phyloP scores from a whole-genome alignment of 257 asterid species.

The Solanum chmielewskii region DNA sequence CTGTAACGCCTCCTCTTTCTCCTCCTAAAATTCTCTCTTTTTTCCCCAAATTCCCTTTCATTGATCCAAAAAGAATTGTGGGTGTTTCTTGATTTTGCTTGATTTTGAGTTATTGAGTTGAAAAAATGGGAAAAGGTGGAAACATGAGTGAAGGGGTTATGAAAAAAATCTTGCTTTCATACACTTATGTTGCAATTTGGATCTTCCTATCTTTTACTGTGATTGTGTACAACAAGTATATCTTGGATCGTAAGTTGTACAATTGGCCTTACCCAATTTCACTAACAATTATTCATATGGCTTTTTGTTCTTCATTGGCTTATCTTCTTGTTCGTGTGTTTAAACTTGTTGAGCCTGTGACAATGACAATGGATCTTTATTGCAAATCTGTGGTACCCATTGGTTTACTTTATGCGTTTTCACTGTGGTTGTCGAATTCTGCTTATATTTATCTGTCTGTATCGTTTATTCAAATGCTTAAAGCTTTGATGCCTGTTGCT shows the following conservation, averaged over 20 bases:
- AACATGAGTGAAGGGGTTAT: slow-evolving; percentile 37
- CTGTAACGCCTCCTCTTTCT: not conserved
- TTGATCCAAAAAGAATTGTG: not conserved
- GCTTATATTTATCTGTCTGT: slow-evolving; percentile 64
- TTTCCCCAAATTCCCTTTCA: not conserved
- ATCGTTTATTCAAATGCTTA: slow-evolving; percentile 62
- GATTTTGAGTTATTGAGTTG: not conserved
- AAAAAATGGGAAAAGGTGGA: slow-evolving; percentile 50
- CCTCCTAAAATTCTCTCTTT: not conserved
- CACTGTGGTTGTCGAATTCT: slow-evolving; percentile 59
- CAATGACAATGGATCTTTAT: slow-evolving; percentile 55
- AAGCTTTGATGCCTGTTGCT: slow-evolving; percentile 68
- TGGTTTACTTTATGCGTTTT: slow-evolving; percentile 43
- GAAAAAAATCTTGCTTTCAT: slow-evolving; percentile 55
- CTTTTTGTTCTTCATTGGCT: slow-evolving; percentile 52
- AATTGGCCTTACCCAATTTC: slow-evolving; percentile 72
- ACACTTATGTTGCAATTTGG: slow-evolving; percentile 53
- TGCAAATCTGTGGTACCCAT: slow-evolving; percentile 58
- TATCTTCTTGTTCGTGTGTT: slow-evolving; percentile 39
- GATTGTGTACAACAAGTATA: slow-evolving; percentile 66
- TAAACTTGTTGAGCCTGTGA: slow-evolving; percentile 50
- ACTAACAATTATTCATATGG: slow-evolving; percentile 67
- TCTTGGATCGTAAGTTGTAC: slow-evolving; percentile 60
- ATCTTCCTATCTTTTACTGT: slow-evolving; percentile 60
- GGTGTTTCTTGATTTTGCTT: not conserved